phyloP scores from a whole-genome alignment of 148 eudicot genomes.

The Linanthus parryae region DNA sequence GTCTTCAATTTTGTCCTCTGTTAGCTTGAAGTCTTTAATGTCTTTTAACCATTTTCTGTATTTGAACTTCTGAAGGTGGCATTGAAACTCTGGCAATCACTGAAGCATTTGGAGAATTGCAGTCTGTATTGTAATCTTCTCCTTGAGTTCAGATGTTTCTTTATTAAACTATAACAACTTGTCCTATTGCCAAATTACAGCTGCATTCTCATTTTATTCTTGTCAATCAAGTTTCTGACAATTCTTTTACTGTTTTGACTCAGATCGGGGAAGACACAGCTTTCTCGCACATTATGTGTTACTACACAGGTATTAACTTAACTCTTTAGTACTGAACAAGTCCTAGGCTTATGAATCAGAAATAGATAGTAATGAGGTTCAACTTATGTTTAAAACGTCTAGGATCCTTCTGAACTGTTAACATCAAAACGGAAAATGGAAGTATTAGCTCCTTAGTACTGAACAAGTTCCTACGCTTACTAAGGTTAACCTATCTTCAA shows the following conservation, averaged over 20 bases:
- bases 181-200: background rate
- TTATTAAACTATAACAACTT: background rate
- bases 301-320: conserved; percentile 82
- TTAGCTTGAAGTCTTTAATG: too few relatives aligned
- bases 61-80: conserved; percentile 48
- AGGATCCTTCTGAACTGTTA: too few relatives aligned
- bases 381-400: too few relatives aligned
- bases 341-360: too few relatives aligned
- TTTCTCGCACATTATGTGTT: conserved; percentile 93
- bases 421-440: too few relatives aligned
- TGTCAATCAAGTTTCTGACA: too few relatives aligned
- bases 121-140: conserved; percentile 32
- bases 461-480: too few relatives aligned
- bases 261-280: conserved; percentile 99
- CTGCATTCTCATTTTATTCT: conserved; percentile 2
- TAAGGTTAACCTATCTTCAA: too few relatives aligned
- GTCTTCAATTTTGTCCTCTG: background rate
- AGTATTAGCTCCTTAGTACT: too few relatives aligned
- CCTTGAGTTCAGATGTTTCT: background rate
- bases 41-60: background rate
- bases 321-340: too few relatives aligned
- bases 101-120: conserved; percentile 93
- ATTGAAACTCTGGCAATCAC: conserved; percentile 84
- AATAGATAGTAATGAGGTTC: too few relatives aligned
- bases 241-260: conserved; percentile 1